phyloP scores from a whole-genome alignment of 1,284 basidiomycete species.

The Gastroboletus turbinatus region DNA sequence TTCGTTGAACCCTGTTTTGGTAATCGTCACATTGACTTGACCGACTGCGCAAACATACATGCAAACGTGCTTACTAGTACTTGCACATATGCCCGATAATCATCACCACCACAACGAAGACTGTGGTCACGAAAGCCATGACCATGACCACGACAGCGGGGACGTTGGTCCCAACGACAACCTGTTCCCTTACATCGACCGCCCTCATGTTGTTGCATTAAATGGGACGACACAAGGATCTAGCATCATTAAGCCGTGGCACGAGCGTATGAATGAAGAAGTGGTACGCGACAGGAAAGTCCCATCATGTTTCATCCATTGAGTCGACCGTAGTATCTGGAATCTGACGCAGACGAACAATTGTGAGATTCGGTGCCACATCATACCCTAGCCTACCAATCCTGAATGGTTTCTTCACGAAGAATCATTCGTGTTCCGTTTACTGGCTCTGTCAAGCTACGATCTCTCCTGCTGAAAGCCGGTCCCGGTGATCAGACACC shows the following conservation, averaged over 20 bases:
- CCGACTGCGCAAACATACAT: background rate
- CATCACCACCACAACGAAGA: conserved; percentile 54
- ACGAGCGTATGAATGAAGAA: conserved; percentile 61
- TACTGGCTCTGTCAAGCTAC: conserved; percentile 75
- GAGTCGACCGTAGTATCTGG: conserved; percentile 52
- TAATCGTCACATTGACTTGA: background rate
- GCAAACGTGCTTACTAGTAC: background rate
- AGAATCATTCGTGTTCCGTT: conserved; percentile 82
- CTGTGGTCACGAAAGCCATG: conserved; percentile 57
- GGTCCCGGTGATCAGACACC: conserved; percentile 75
- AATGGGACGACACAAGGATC: conserved; percentile 55
- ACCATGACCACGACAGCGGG: conserved; percentile 48
- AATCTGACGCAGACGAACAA: conserved; percentile 84
- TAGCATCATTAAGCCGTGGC: conserved; percentile 75
- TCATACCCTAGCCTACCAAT: background rate
- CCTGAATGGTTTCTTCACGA: conserved; percentile 11
- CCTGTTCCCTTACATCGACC: conserved; percentile 68
- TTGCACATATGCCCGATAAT: conserved; percentile 32
- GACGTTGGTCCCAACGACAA: conserved; percentile 66
- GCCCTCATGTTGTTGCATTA: conserved; percentile 67
- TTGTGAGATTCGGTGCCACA: conserved; percentile 46
- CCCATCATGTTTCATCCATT: background rate
- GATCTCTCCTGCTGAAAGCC: conserved; percentile 70
- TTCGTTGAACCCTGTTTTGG: background rate
- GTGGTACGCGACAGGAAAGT: conserved; percentile 42